These are phyloP conservation scores for Moesziomyces sp. DNA, from an alignment of 1,284 basidiomycete genomes.

Conservation along the genomic window DNA sequence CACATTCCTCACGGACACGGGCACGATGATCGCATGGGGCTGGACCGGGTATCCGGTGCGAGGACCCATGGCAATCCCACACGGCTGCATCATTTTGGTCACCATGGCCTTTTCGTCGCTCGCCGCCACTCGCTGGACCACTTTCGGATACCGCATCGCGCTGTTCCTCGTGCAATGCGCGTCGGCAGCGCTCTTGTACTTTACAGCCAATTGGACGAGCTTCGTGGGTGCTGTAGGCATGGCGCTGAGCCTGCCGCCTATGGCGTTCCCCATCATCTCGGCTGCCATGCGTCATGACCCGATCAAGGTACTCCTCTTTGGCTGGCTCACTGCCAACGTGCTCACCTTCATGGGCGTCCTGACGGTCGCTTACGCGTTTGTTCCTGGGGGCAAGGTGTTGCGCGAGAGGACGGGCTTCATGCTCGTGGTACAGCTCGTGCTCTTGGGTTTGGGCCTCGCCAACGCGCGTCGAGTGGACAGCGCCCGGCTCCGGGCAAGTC, in stretches of 20 bases:
- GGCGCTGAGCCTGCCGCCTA: slow-evolving; percentile 73
- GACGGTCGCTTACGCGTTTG: slow-evolving; percentile 93
- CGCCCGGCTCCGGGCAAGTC: slow-evolving; percentile 6
- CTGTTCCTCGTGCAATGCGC: slow-evolving; percentile 58
- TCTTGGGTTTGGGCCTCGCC: slow-evolving; percentile 30
- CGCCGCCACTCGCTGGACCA: slow-evolving; percentile 67
- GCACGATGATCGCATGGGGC: slow-evolving; percentile 86
- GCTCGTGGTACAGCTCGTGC: slow-evolving; percentile 31
- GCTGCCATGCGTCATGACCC: slow-evolving; percentile 56
- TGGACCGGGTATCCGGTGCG: slow-evolving; percentile 87
- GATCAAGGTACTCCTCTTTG: slow-evolving; percentile 49
- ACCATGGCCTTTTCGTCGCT: slow-evolving; percentile 66
- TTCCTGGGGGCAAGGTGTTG: slow-evolving; percentile 82
- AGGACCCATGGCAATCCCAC: slow-evolving; percentile 74
- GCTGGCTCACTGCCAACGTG: slow-evolving; percentile 56
- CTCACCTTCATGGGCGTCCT: slow-evolving; percentile 69
- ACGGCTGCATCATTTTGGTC: slow-evolving; percentile 71
- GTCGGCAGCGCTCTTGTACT: slow-evolving; percentile 71
- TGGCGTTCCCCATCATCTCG: slow-evolving; percentile 44
- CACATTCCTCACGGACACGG: slow-evolving; percentile 80
- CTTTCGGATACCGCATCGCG: slow-evolving; percentile 28
- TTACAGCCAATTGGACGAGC: slow-evolving; percentile 76
- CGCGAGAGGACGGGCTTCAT: slow-evolving; percentile 79
- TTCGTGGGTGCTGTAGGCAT: slow-evolving; percentile 79
- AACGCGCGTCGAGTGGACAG: slow-evolving; percentile 35